These are phyloP conservation scores for Labyrinthula sp. DNA, from an alignment of 352 stramenopile species.

Conservation along the genomic window DNA sequence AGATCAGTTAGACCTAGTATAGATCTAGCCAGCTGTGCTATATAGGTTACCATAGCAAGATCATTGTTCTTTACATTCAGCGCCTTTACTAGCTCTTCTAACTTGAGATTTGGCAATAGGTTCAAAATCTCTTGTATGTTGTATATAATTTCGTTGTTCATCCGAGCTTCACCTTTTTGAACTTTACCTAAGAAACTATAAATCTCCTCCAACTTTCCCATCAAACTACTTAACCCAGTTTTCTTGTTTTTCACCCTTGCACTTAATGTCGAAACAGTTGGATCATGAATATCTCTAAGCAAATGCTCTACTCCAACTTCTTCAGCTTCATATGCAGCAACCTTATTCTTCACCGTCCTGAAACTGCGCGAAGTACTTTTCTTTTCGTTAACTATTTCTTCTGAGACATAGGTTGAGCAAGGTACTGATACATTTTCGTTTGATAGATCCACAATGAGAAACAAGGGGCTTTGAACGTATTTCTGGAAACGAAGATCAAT, in stretches of 20 bases:
- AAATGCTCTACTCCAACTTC: conserved; percentile 95
- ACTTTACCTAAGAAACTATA: conserved; percentile 79
- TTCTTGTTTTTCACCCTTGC: conserved; percentile 84
- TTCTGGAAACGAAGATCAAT: conserved; percentile 79
- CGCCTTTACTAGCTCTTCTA: conserved; percentile 76
- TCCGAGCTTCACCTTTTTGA: conserved; percentile 38
- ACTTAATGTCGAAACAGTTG: conserved; percentile 89
- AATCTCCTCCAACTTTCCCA: conserved; percentile 84
- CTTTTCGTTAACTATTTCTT: conserved; percentile 70
- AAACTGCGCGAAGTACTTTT: conserved; percentile 89
- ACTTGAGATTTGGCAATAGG: conserved; percentile 91
- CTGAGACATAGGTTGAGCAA: conserved; percentile 83
- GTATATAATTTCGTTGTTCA: conserved; percentile 84
- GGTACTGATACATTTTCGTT: conserved; percentile 78
- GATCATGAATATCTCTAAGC: conserved; percentile 96
- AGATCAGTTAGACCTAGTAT: conserved; percentile 95
- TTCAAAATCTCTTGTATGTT: conserved; percentile 99
- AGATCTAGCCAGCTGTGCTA: conserved; percentile 82
- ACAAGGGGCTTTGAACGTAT: conserved; percentile 78
- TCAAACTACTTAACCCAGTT: conserved; percentile 70
- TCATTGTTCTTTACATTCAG: conserved; percentile 99
- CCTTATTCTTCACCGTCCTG: conserved; percentile 82
- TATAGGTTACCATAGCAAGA: conserved; percentile 96
- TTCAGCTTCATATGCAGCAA: conserved; percentile 80
- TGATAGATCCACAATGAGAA: conserved; percentile 95